Evolutionary conservation across 139 green algal species (phyloP).

Genomic region (Trebouxia sp.): DNA sequence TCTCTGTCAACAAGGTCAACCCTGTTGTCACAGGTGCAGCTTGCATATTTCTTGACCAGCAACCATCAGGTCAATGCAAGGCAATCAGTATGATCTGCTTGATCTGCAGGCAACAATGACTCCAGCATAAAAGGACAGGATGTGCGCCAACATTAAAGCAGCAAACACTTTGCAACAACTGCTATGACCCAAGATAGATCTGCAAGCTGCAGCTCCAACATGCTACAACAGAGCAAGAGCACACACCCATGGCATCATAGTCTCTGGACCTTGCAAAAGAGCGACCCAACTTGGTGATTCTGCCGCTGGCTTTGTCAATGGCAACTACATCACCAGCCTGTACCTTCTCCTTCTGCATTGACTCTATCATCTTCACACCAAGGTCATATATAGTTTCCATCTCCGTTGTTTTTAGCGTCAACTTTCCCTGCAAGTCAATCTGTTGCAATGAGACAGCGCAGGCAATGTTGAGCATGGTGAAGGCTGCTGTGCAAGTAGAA

Average conservation of each 20-base stretch:
- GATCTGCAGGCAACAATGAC: too few species aligned
- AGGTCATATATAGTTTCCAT: conserved; percentile 99
- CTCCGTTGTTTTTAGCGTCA: conserved; percentile 99
- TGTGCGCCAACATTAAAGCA: too few species aligned
- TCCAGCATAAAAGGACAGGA: too few species aligned
- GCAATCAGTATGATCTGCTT: too few species aligned
- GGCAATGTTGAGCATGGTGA: neutral
- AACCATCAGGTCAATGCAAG: too few species aligned
- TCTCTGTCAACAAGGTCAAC: too few species aligned
- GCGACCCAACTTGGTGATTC: conserved; percentile 88
- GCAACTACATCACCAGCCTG: conserved; percentile 93
- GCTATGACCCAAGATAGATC: too few species aligned
- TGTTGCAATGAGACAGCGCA: neutral
- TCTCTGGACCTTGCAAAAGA: conserved; percentile 93
- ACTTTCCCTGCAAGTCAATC: conserved; percentile 72
- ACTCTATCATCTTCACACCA: conserved; percentile 92
- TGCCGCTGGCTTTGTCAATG: conserved; percentile 95
- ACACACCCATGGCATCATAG: conserved; percentile 95
- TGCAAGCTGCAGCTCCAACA: neutral
- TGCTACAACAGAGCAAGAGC: too few species aligned
- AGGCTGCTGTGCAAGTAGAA: neutral
- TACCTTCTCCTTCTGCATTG: conserved; percentile 91
- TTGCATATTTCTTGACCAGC: too few species aligned
- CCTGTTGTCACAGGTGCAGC: too few species aligned
- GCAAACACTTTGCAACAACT: too few species aligned